Evolutionary conservation across 495 filamentous ascomycete species (phyloP), one percentile per base, ranked within the genome.

Genomic region (Hyphodiscus hymeniophilus): DNA sequence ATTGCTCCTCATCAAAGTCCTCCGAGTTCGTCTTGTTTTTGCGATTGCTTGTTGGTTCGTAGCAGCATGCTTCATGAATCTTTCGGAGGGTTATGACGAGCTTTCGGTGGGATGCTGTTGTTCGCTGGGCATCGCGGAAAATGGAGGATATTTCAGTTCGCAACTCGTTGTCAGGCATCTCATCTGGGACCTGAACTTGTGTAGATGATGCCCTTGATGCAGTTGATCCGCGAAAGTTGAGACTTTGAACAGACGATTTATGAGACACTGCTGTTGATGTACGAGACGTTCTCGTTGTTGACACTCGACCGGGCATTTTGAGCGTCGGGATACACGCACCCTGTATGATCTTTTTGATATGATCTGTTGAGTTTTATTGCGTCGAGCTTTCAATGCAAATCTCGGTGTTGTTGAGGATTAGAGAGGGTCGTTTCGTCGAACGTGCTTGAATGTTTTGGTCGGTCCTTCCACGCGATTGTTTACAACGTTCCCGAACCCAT

Each of bases 21-120:
- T 77, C 73, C 0, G 63, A 41, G 18, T 68, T 59, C 1, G 67
- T 60, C 56, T 74, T 68, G 38, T 72, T 73, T 7, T 61, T 65
- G 16, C 65, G 63, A 46, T 73, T 71, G 45, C 67, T 70, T 6
- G 72, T 71, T 0, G 79, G 76, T 52, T 91, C 87, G 52, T 84
- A 87, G 63, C 85, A 87, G 72, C 88, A 95, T 34, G 80, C 71
- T 60, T 97, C 92, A 55, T 95, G 89, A 16, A 91, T 69, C 56
- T 90, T 95, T 46, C 92, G 79, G 40, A 94, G 71, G 20, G 80
- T 89, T 42, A 95, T 82, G 16, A 83, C 82, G 0, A 95, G 76
- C 60, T 97, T 98, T 22, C 92, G 74, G 60, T 97, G 94, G 1
- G 84, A 84, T 0, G 89, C 88, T 0, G 86, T 90, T 11, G 84